Evolutionary conservation across 75 land plant genomes (phyloP).

Genomic region (Chamaecyparis obtusa): DNA sequence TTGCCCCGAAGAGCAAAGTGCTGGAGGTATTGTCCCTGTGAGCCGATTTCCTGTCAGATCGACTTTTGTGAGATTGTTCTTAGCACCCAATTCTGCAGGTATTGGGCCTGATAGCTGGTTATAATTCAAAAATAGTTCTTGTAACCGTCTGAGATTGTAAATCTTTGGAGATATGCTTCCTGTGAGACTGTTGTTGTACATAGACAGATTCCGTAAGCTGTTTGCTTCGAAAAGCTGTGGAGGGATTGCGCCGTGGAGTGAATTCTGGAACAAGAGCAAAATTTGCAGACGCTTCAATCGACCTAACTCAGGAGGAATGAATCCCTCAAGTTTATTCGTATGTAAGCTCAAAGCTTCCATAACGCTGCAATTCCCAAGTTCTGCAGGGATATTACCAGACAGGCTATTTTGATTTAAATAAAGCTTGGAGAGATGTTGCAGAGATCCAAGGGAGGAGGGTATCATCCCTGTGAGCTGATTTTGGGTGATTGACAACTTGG

Average conservation of each 20-base stretch:
- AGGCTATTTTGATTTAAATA: constrained; percentile 48
- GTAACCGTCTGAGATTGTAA: constrained; percentile 35
- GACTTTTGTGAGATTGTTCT: constrained; percentile 35
- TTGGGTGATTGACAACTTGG: constrained; percentile 22
- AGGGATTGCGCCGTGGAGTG: constrained; percentile 49
- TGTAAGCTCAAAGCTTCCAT: constrained; percentile 28
- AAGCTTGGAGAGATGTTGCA: constrained; percentile 32
- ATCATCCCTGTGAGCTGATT: constrained; percentile 49
- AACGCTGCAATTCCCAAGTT: constrained; percentile 43
- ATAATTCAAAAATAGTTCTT: constrained; percentile 30
- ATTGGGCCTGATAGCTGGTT: constrained; percentile 59
- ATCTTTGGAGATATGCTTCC: constrained; percentile 56
- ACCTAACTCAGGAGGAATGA: constrained; percentile 51
- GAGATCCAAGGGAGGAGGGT: constrained; percentile 55
- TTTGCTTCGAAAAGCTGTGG: constrained; percentile 31
- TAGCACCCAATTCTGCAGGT: constrained; percentile 47
- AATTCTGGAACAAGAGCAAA: constrained; percentile 40
- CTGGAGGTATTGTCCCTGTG: constrained; percentile 52
- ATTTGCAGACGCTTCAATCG: constrained; percentile 18
- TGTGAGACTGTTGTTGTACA: constrained; percentile 55
- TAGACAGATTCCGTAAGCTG: constrained; percentile 26
- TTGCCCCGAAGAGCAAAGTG: constrained; percentile 29
- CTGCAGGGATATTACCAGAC: constrained; percentile 59
- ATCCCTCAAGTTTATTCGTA: constrained; percentile 46
- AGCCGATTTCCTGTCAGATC: constrained; percentile 56